Base-by-base conservation (phyloP, 2,329 filamentous ascomycete species). In the Colletotrichum lupini region DNA sequence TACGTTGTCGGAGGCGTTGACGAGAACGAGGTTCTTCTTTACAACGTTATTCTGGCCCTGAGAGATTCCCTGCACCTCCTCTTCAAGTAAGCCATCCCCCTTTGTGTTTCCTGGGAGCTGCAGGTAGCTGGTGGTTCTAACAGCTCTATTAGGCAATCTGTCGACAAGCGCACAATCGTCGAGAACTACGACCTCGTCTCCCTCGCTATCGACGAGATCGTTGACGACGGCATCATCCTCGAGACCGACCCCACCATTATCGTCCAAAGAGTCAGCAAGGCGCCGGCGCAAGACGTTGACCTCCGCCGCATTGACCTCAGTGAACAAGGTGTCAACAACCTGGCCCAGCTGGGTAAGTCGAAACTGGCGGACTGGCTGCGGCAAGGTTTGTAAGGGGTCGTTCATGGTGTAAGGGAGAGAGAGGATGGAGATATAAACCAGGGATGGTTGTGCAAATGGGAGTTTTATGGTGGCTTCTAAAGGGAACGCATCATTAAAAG, bases 231-330 rank as follows among this genome's bases (percentile, higher is more conserved):
- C 74, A 97, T 98, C 81, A 96, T 99, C 59, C 91, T 99, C 74
- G 97, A 99, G 86, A 98, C 96, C 0, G 97, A 99, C 82, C 95
- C 97, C 1, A 96, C 97, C 76, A 94, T 98, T 79, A 94, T 99
- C 77, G 93, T 96, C 61, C 95, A 95, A 81, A 89, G 97, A 77
- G 97, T 98, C 79, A 98, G 94, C 88, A 93, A 93, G 83, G 95
- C 97, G 53, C 97, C 97, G 11, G 92, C 93, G 55, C 94, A 97
- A 79, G 97, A 99, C 85, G 92, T 95, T 78, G 95, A 95, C 81
- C 91, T 98, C 83, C 95, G 97, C 87, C 94, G 94, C 81, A 96
- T 98, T 83, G 96, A 98, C 82, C 91, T 98, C 68, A 97, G 95
- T 79, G 96, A 98, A 84, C 95, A 98, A 84, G 96, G 96, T 63